phyloP scores from a whole-genome alignment of 345 rosid genomes.

The Passiflora organensis region DNA sequence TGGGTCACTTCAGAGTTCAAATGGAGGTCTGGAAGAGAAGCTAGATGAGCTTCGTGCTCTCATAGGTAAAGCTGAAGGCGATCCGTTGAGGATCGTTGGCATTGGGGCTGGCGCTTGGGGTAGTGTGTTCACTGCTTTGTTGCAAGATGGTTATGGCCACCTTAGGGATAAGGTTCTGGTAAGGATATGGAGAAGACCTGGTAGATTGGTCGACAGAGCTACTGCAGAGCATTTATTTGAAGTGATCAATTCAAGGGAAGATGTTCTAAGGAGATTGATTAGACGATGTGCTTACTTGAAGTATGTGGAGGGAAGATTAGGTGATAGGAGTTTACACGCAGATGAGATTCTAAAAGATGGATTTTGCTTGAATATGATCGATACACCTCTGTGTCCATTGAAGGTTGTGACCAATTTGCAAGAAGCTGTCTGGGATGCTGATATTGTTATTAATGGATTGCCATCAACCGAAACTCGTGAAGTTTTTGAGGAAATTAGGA shows the following conservation, averaged over 20 bases:
- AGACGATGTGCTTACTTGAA: conserved; percentile 92
- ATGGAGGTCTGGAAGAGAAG: conserved; percentile 65
- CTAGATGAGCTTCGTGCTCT: conserved; percentile 67
- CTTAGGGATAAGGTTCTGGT: conserved; percentile 78
- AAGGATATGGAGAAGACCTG: conserved; percentile 93
- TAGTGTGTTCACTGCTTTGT: conserved; percentile 81
- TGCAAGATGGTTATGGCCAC: conserved; percentile 82
- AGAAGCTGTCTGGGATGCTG: conserved; percentile 99
- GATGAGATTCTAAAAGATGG: conserved; percentile 98
- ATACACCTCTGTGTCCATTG: conserved; percentile 83
- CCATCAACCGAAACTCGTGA: conserved; percentile 81
- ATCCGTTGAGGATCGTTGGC: conserved; percentile 81
- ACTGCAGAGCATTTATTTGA: conserved; percentile 90
- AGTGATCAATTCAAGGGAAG: conserved; percentile 93
- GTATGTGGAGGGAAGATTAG: conserved; percentile 92
- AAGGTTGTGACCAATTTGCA: conserved; percentile 93
- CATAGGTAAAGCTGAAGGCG: conserved; percentile 70
- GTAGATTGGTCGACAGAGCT: conserved; percentile 58
- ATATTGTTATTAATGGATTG: conserved; percentile 85
- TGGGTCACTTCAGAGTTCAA: conserved; percentile 37
- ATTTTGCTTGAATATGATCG: conserved; percentile 93
- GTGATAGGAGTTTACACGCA: conserved; percentile 73
- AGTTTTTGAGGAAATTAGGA: conserved; percentile 85
- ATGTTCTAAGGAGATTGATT: conserved; percentile 83
- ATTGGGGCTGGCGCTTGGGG: conserved; percentile 99